Evolutionary conservation across 441 rosid genomes (phyloP).

Genomic region (Macaranga tanarius): DNA sequence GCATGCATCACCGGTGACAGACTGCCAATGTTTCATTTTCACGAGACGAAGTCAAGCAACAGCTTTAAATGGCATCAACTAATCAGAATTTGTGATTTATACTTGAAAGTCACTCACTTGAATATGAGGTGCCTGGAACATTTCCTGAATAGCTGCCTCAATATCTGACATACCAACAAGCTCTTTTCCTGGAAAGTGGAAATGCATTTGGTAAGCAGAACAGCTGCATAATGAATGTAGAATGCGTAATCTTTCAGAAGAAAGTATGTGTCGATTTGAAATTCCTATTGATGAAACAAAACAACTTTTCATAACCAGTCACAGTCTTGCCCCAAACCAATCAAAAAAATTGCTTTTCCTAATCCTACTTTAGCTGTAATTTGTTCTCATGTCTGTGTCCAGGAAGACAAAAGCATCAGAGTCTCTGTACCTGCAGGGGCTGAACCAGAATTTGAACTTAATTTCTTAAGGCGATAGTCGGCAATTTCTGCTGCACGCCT

Average conservation of each 20-base stretch:
- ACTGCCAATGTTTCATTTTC: constrained; percentile 2
- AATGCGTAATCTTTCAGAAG: neutral
- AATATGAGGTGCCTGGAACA: constrained; percentile 98
- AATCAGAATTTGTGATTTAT: neutral
- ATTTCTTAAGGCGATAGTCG: constrained; percentile 59
- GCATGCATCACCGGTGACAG: neutral
- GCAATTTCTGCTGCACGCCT: constrained; percentile 96
- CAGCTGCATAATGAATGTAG: neutral
- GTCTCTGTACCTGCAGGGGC: constrained; percentile 38
- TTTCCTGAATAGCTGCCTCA: constrained; percentile 92
- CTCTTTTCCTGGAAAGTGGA: constrained; percentile 45
- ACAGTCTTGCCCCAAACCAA: neutral
- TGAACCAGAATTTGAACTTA: constrained; percentile 24
- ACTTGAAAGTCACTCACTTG: constrained; percentile 53
- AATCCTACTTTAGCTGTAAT: neutral
- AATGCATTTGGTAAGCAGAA: constrained; percentile 15
- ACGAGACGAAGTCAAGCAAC: neutral
- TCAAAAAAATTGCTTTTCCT: neutral
- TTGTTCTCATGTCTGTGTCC: neutral
- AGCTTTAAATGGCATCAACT: neutral
- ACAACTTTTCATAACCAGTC: neutral
- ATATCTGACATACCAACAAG: constrained; percentile 78
- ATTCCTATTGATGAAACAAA: too few species aligned
- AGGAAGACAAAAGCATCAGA: constrained; percentile 3
- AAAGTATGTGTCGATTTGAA: neutral